Percentiles rank a stretch among this genome's conserved stretches.
phyloP scores from a whole-genome alignment of 2,329 filamentous ascomycete genomes.

The Penicillium sp. region DNA sequence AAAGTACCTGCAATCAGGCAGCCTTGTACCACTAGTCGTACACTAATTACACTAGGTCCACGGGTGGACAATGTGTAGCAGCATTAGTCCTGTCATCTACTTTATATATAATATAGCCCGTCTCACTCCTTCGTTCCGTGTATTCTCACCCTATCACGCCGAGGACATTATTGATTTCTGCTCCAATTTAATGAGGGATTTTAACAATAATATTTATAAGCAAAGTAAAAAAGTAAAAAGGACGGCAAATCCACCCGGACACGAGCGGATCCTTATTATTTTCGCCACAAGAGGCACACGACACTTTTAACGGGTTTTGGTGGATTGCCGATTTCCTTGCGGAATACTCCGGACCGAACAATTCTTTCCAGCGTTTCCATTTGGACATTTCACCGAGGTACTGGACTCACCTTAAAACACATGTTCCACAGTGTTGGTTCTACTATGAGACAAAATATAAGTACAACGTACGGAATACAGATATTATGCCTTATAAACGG shows the following conservation, averaged over 20 bases:
- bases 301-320: not conserved
- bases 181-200: conserved; percentile 4
- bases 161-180: not conserved
- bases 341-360: not conserved
- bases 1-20: not conserved
- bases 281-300: not conserved
- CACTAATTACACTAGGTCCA: not conserved
- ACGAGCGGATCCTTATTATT: not conserved
- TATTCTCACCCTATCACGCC: not conserved
- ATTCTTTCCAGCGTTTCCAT: not conserved
- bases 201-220: not conserved
- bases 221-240: not conserved
- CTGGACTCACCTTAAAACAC: not conserved
- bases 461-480: not conserved
- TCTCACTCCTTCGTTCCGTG: not conserved
- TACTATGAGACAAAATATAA: not conserved
- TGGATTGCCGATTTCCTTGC: not conserved
- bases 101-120: not conserved
- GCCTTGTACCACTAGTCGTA: not conserved
- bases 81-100: not conserved
- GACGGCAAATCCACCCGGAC: not conserved
- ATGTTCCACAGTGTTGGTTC: not conserved
- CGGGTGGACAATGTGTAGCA: not conserved
- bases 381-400: not conserved
- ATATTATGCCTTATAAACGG: not conserved